Base-by-base conservation (phyloP, 495 filamentous ascomycete genomes). In the Cudoniella acicularis region DNA sequence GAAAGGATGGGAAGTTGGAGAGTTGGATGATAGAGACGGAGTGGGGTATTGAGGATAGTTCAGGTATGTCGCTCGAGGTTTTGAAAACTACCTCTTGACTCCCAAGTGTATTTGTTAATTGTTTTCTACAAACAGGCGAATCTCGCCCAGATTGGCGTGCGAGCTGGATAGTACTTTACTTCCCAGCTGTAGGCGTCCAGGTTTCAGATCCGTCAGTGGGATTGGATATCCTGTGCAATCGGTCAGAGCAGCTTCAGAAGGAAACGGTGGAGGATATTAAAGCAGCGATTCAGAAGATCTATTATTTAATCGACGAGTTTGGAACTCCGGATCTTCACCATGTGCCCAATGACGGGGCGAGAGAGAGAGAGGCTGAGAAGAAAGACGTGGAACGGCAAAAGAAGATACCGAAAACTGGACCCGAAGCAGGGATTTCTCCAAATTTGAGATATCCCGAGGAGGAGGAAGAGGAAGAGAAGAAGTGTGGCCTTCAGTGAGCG, bases 1-100 rank as follows among this genome's bases (percentile, higher is more conserved):
- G 52, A n/a, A 55, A 26, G 40, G 52, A 55, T 46, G 52, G 52
- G n/a, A 46, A 55, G 13, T 25, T 55, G 18, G 18, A 45, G 20
- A 25, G 52, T 16, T 55, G 52, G 52, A 43, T 45, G 40, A 55
- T 13, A n/a, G 52, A 55, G 52, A 55, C 52, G 27, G 40, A 26
- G 11, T 1, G 1, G n/a, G 52, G 52, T 4, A 55, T 55, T 47
- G 52, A 46, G 41, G 52, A 55, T 26, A 26, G 3, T 24, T 46
- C 52, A 21, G 52, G 52, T 55, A 17, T 30, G 24, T 3, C 10
- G n/a, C 30, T 6, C 30, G 6, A 6, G 4, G 30, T 36, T 4
- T 4, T 6, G 30, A 36, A 13, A 36, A 13, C 30, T 36, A 4
- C 6, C 30, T 36, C 30, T 36, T 6, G 30, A 36, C 8, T 42